Evolutionary conservation across 768 basidiomycete genomes (phyloP), one percentile per base, ranked within the genome.

Genomic region (Boletellus ananas): DNA sequence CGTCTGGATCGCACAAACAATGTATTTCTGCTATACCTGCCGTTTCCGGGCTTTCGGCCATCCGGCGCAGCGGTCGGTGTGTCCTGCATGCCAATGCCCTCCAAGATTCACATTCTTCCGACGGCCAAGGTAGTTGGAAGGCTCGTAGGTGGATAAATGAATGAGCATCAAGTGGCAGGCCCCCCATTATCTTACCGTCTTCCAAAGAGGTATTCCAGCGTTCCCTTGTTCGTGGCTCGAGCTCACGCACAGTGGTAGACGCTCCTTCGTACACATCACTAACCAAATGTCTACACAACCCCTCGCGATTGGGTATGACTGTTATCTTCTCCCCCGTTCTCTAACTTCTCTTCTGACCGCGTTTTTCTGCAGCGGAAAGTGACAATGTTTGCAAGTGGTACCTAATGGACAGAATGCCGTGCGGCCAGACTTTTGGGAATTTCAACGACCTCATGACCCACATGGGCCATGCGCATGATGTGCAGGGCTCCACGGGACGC

Each of bases 401-500:
- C 35, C 10, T 16, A n/a, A 11, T 12, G 27, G 25, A 10, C 7
- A 6, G 14, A 17, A 6, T 7, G 6, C 2, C 6, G 16, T 44
- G 43, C 43, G 9, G 16, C 14, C 2, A 43, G 6, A 2, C 0
- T 6, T 60, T 41, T n/a, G 1, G 6, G 3, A 17, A 17, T 2
- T 57, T 60, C 9, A 4, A 45, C 4, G 34, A 37, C 0, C 29
- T 62, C 29, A 45, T 63, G 3, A 2, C 6, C 7, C 61, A 62
- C 18, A 1, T 48, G 0, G 27, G 25, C 4, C 0, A 0, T 2
- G 17, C 2, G 0, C 61, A 62, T 3, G 53, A 23, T 0, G 45
- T 60, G 6, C 50, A 29, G 1, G 60, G 60, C 0, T 0, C 41
- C 0, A 54, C 54, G 0, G 20, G 0, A 0, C 34, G 29, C 2